phyloP scores from a whole-genome alignment of 2,329 filamentous ascomycete genomes.

The Pleoardoris graminearum region DNA sequence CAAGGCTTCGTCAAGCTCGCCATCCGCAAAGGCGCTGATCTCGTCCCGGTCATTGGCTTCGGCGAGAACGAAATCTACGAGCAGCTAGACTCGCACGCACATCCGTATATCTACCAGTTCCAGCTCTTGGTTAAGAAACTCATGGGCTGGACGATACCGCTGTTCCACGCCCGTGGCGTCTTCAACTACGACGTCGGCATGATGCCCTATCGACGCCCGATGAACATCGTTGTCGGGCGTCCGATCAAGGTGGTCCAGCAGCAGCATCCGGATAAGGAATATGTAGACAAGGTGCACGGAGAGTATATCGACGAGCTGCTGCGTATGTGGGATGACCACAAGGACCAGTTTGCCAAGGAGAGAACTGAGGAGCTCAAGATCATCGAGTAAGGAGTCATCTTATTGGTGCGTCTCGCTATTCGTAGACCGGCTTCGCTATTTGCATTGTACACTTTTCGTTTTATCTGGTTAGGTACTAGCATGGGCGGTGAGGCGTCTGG shows the following conservation, averaged over 20 bases:
- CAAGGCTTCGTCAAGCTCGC: conserved; percentile 96
- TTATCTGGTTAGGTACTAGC: too few species aligned
- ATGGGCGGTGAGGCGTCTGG: too few species aligned
- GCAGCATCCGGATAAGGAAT: conserved; percentile 68
- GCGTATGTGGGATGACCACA: conserved; percentile 75
- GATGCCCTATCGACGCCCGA: conserved; percentile 85
- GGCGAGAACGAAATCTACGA: conserved; percentile 97
- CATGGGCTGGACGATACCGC: conserved; percentile 89
- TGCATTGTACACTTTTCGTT: too few species aligned
- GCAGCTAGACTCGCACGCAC: conserved; percentile 74
- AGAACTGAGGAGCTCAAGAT: conserved; percentile 69
- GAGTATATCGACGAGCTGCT: conserved; percentile 76
- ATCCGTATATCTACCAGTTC: conserved; percentile 76
- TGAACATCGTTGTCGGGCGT: conserved; percentile 87
- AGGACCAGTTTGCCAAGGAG: conserved; percentile 70
- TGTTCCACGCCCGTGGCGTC: conserved; percentile 86
- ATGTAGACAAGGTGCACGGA: conserved; percentile 79
- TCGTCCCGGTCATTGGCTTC: conserved; percentile 90
- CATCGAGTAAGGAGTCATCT: too few species aligned
- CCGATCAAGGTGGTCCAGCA: conserved; percentile 72
- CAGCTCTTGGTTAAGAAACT: conserved; percentile 84
- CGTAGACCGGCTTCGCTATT: too few species aligned
- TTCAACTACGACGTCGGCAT: conserved; percentile 98
- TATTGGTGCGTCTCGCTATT: too few species aligned
- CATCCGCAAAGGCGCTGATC: conserved; percentile 85